Evolutionary conservation across 2,329 filamentous ascomycete genomes (phyloP).

Genomic region (Venturia oleaginea): DNA sequence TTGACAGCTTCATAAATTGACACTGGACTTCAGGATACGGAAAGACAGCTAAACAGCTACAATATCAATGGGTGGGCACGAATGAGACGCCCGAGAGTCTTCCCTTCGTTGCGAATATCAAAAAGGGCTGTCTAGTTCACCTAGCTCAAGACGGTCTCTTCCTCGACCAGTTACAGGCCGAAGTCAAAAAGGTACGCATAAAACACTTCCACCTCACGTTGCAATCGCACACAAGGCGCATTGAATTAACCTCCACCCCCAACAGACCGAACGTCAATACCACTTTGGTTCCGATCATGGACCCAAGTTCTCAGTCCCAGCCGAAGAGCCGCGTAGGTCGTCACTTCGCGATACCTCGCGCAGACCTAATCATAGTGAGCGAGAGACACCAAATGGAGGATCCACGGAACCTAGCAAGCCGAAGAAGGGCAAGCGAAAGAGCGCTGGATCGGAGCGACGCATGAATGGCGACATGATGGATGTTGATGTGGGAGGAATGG

Average conservation of each 20-base stretch:
- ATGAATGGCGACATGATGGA: conserved; percentile 41
- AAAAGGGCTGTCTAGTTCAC: conserved; percentile 49
- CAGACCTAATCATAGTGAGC: background rate
- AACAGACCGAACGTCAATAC: conserved; percentile 23
- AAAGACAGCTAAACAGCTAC: conserved; percentile 50
- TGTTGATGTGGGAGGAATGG: conserved; percentile 29
- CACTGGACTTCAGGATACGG: conserved; percentile 40
- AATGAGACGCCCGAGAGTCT: conserved; percentile 47
- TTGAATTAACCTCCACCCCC: background rate
- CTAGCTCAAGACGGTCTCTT: conserved; percentile 55
- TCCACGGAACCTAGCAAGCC: background rate
- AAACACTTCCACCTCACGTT: background rate
- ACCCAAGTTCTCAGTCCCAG: conserved; percentile 28
- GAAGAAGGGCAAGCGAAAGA: conserved; percentile 21
- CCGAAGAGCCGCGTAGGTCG: conserved; percentile 21
- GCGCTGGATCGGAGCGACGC: conserved; percentile 24
- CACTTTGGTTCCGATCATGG: conserved; percentile 31
- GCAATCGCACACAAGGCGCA: conserved; percentile 6
- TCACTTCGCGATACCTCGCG: background rate
- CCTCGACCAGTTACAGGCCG: conserved; percentile 35
- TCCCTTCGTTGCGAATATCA: conserved; percentile 51
- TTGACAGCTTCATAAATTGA: conserved; percentile 18
- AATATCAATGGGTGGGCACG: conserved; percentile 48
- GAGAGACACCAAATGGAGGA: conserved; percentile 4
- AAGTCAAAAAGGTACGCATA: conserved; percentile 25